Evolutionary conservation across 139 green algal species (phyloP).

Genomic region (Chlorokybus atmophyticus): DNA sequence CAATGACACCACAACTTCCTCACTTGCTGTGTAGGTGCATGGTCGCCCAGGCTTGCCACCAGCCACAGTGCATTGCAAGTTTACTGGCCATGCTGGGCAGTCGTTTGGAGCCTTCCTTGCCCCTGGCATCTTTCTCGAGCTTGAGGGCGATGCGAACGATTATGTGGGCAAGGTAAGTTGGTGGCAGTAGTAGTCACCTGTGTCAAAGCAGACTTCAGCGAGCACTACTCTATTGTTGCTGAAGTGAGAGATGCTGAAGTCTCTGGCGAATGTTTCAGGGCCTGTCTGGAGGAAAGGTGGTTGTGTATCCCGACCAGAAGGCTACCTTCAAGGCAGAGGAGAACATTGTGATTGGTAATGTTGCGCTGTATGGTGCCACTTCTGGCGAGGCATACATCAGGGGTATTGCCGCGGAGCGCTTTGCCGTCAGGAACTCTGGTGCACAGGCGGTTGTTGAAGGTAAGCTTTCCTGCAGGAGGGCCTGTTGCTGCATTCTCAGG

Average conservation of each 20-base stretch:
- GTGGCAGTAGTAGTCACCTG: too few relatives aligned
- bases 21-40: too few relatives aligned
- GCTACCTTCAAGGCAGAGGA: slow-evolving; percentile 58
- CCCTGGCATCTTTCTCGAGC: slow-evolving; percentile 64
- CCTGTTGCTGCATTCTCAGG: too few relatives aligned
- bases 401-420: slow-evolving; percentile 73
- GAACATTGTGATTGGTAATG: slow-evolving; percentile 91
- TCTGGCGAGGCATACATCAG: slow-evolving; percentile 76
- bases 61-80: slow-evolving; percentile 75
- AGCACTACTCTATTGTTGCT: too few relatives aligned
- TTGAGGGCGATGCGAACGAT: slow-evolving; percentile 89
- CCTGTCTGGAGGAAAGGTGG: slow-evolving; percentile 14
- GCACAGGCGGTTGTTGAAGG: slow-evolving; percentile 78
- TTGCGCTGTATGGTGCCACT: slow-evolving; percentile 82
- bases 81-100: slow-evolving; percentile 79
- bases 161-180: slow-evolving; percentile 96
- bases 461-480: too few relatives aligned
- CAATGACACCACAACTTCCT: too few relatives aligned
- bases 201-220: too few relatives aligned
- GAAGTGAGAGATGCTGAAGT: not conserved
- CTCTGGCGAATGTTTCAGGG: too few relatives aligned
- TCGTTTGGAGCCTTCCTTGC: slow-evolving; percentile 67
- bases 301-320: slow-evolving; percentile 29
- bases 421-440: slow-evolving; percentile 42
- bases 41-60: slow-evolving; percentile 54